Conservation (phyloP, 2,329 filamentous ascomycete species). For the Pseudogymnoascus sp. region DNA sequence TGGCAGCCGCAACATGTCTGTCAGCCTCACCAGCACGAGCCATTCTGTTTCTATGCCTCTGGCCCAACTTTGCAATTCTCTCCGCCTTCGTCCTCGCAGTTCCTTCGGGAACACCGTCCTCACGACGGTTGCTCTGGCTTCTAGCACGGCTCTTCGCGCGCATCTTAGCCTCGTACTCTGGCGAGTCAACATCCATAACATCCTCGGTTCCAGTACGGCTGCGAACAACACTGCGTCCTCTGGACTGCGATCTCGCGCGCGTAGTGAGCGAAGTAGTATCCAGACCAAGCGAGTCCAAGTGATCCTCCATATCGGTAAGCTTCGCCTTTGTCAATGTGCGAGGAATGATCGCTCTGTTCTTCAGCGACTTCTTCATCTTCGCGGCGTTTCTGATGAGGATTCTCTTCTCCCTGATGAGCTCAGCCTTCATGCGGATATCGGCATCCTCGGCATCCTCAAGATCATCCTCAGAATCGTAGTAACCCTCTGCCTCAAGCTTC, state of each 20-base stretch:
- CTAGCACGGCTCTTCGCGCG: conserved; percentile 66
- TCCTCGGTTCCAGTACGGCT: conserved; percentile 55
- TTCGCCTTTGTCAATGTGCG: conserved; percentile 73
- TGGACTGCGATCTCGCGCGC: conserved; percentile 60
- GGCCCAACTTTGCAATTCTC: conserved; percentile 75
- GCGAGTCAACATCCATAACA: conserved; percentile 66
- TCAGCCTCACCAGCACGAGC: conserved; percentile 95
- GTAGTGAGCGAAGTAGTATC: conserved; percentile 68
- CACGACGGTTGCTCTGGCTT: conserved; percentile 61
- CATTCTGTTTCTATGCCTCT: conserved; percentile 99
- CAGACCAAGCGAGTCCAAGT: conserved; percentile 76
- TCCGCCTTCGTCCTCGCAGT: conserved; percentile 68
- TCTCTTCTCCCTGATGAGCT: conserved; percentile 91
- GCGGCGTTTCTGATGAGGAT: conserved; percentile 87
- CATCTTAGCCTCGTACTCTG: conserved; percentile 47
- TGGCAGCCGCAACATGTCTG: conserved; percentile 71
- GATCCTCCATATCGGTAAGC: conserved; percentile 77
- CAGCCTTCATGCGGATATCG: conserved; percentile 82
- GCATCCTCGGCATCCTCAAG: conserved; percentile 84
- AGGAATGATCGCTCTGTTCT: conserved; percentile 93
- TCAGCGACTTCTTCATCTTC: conserved; percentile 90
- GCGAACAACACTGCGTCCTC: conserved; percentile 62
- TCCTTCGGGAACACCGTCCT: conserved; percentile 68
- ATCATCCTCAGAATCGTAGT: conserved; percentile 76
- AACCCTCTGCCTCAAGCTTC: conserved; percentile 80